Evolutionary conservation across 257 asterid genomes (phyloP).

Genomic region (Solanum chmielewskii): DNA sequence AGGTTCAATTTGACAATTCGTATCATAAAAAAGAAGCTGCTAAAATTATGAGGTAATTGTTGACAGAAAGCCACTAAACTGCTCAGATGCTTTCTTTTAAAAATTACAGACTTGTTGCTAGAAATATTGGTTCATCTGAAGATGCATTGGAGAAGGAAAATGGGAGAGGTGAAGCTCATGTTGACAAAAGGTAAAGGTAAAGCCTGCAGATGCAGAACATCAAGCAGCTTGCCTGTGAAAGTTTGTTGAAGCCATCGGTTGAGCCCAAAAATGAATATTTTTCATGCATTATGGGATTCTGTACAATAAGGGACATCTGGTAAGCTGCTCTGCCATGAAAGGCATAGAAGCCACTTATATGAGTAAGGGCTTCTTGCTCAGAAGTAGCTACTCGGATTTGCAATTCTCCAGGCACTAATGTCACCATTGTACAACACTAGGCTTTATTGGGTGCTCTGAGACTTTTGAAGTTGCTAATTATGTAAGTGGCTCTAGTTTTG

Average conservation of each 20-base stretch:
- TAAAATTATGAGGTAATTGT: not conserved
- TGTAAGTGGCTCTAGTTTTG: not conserved
- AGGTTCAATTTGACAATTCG: not conserved
- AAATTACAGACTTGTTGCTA: not conserved
- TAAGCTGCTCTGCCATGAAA: not conserved
- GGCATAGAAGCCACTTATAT: not conserved
- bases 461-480: not conserved
- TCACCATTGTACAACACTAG: not conserved
- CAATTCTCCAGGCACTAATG: not conserved
- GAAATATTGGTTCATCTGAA: not conserved
- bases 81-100: not conserved
- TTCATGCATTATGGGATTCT: not conserved
- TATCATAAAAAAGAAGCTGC: not conserved
- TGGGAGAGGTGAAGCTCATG: not conserved
- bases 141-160: not conserved
- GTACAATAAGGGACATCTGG: not conserved
- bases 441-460: not conserved
- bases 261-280: not conserved
- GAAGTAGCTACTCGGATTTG: not conserved
- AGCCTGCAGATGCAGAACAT: not conserved
- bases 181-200: not conserved
- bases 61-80: not conserved
- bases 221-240: not conserved
- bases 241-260: not conserved
- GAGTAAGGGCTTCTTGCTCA: not conserved